Evolutionary conservation across 2,329 filamentous ascomycete genomes (phyloP).

Genomic region (Claviceps spartinae): DNA sequence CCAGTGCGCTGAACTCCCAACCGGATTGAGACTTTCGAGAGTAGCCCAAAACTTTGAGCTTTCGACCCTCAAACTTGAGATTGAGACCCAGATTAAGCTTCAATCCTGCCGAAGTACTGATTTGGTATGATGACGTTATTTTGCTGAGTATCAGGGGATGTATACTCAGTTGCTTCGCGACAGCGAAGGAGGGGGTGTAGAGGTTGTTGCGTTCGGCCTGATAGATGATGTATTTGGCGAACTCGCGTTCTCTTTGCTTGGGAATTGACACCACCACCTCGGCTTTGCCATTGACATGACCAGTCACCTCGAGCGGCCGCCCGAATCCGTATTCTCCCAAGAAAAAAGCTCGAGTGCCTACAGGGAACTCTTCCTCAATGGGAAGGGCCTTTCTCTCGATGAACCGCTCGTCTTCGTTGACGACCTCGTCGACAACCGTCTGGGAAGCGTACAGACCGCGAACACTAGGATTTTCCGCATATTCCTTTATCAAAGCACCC

Average conservation of each 20-base stretch:
- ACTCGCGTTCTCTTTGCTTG: slow-evolving; percentile 64
- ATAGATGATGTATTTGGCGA: slow-evolving; percentile 59
- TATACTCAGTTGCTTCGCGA: slow-evolving; percentile 67
- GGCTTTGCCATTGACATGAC: slow-evolving; percentile 60
- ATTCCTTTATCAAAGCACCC: slow-evolving; percentile 85
- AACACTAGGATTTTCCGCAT: slow-evolving; percentile 69
- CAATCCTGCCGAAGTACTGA: slow-evolving; percentile 62
- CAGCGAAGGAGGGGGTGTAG: slow-evolving; percentile 79
- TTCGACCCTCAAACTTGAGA: slow-evolving; percentile 90
- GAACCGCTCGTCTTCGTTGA: slow-evolving; percentile 86
- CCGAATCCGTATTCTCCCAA: slow-evolving; percentile 89
- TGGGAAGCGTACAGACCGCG: slow-evolving; percentile 88
- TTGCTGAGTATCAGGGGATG: slow-evolving; percentile 86
- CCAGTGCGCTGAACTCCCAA: slow-evolving; percentile 90
- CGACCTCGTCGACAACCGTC: slow-evolving; percentile 74
- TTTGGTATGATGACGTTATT: slow-evolving; percentile 86
- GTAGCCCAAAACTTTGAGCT: slow-evolving; percentile 90
- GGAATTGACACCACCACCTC: slow-evolving; percentile 65
- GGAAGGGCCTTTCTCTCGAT: slow-evolving; percentile 79
- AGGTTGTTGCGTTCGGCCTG: slow-evolving; percentile 56
- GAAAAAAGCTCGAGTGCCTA: slow-evolving; percentile 77
- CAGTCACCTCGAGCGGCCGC: slow-evolving; percentile 69
- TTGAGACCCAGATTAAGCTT: slow-evolving; percentile 88
- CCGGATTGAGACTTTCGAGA: slow-evolving; percentile 74
- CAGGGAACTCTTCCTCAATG: slow-evolving; percentile 82